Evolutionary conservation across 1,139 yeast genomes (phyloP).

Genomic region (Hansenula lynferdii): DNA sequence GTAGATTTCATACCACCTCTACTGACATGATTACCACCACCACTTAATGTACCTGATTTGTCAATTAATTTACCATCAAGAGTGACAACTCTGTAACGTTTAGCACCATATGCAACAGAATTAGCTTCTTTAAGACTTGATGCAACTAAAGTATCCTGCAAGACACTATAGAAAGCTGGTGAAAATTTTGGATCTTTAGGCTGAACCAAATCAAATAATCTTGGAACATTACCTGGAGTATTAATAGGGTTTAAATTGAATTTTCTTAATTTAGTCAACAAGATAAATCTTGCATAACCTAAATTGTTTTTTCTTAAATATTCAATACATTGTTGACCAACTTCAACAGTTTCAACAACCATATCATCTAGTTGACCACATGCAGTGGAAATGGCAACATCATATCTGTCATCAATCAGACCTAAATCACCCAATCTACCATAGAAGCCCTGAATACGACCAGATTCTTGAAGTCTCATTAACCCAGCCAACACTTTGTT

Average conservation of each 20-base stretch:
- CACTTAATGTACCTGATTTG: constrained; percentile 95
- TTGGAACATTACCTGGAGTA: constrained; percentile 74
- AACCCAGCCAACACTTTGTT: constrained; percentile 71
- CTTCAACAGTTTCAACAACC: constrained; percentile 92
- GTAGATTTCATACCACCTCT: constrained; percentile 34
- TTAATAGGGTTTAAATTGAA: constrained; percentile 56
- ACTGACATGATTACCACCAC: constrained; percentile 77
- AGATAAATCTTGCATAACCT: constrained; percentile 87
- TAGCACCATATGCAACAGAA: constrained; percentile 80
- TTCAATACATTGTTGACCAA: constrained; percentile 89
- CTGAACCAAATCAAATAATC: constrained; percentile 78
- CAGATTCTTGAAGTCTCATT: constrained; percentile 66
- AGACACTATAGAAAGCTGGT: constrained; percentile 86
- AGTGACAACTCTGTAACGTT: constrained; percentile 85
- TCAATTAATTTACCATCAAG: constrained; percentile 90
- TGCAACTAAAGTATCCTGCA: constrained; percentile 87
- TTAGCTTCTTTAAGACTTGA: constrained; percentile 75
- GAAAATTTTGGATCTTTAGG: constrained; percentile 65
- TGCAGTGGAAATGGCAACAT: constrained; percentile 93
- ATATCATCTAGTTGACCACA: constrained; percentile 88
- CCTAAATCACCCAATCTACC: constrained; percentile 94
- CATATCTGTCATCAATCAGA: constrained; percentile 79
- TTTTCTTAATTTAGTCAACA: constrained; percentile 67
- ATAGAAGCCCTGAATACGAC: constrained; percentile 83
- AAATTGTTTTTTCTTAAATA: constrained; percentile 77